Evolutionary conservation across 2,329 filamentous ascomycete genomes (phyloP).

Genomic region (Talaromyces funiculosus): DNA sequence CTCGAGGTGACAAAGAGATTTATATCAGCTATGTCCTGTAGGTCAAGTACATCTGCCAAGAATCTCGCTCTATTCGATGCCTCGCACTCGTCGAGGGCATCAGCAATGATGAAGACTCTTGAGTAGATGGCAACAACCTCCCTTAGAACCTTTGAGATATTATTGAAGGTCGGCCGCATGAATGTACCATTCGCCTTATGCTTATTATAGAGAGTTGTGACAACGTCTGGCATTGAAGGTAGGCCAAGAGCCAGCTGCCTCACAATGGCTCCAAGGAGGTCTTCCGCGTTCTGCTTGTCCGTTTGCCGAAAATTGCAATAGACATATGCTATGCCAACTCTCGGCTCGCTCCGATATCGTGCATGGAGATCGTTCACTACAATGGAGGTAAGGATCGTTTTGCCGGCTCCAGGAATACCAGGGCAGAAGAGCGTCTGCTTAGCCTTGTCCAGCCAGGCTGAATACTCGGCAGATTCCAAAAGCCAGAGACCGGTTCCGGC

Average conservation of each 20-base stretch:
- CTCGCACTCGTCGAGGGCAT: slow-evolving; percentile 8
- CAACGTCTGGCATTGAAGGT: background rate
- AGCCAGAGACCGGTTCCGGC: slow-evolving; percentile 16
- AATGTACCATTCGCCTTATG: too few species aligned
- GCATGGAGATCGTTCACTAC: background rate
- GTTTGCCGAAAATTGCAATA: slow-evolving; percentile 3
- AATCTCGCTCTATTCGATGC: background rate
- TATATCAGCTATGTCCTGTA: too few species aligned
- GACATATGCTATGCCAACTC: slow-evolving; percentile 9
- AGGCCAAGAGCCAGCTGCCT: background rate
- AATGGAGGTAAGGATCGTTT: slow-evolving; percentile 7
- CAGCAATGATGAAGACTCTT: too few species aligned
- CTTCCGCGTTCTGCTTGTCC: background rate
- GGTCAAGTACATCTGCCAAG: background rate
- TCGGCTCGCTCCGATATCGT: background rate
- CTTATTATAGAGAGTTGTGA: too few species aligned
- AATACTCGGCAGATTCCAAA: slow-evolving; percentile 10
- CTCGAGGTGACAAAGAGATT: slow-evolving; percentile 9
- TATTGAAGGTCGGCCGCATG: too few species aligned
- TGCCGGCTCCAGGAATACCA: slow-evolving; percentile 10
- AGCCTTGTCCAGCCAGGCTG: slow-evolving; percentile 13
- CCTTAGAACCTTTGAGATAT: too few species aligned
- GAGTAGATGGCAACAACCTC: too few species aligned
- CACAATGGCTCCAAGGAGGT: background rate
- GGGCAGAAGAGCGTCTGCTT: slow-evolving; percentile 30